Percentiles rank a stretch among this genome's conserved stretches.
Conservation (phyloP, 495 filamentous ascomycete species). For the Hypoxylon lenormandii region DNA sequence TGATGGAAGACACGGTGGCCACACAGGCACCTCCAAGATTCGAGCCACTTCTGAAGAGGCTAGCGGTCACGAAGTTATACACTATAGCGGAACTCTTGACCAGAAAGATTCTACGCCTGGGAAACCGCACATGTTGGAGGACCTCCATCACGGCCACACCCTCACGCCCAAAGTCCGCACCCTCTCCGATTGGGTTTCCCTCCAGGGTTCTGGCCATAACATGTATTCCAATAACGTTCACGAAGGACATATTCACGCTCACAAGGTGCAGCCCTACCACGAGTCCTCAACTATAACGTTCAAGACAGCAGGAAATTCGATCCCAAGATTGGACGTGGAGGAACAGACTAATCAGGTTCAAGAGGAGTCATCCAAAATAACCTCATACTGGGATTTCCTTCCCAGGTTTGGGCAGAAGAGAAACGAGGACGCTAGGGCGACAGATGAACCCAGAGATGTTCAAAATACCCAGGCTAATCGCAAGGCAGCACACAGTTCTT, state of each 20-base stretch:
- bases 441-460: not conserved
- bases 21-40: constrained; percentile 32
- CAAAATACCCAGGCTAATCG: not conserved
- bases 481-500: not conserved
- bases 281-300: constrained; percentile 9
- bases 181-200: constrained; percentile 10
- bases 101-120: constrained; percentile 1
- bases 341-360: not conserved
- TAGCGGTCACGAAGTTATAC: constrained; percentile 5
- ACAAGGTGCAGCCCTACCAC: constrained; percentile 38
- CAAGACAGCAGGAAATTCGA: constrained; percentile 20
- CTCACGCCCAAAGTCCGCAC: constrained; percentile 24
- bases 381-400: constrained; percentile 44
- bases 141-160: constrained; percentile 31
- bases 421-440: constrained; percentile 8
- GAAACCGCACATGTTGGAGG: constrained; percentile 17
- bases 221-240: constrained; percentile 24
- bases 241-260: constrained; percentile 31
- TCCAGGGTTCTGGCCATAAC: constrained; percentile 7
- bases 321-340: constrained; percentile 1
- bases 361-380: constrained; percentile 19
- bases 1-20: constrained; percentile 22
- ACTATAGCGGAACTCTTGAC: constrained; percentile 3
- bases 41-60: constrained; percentile 11
- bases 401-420: constrained; percentile 24